These are phyloP conservation scores for Amaranthus cruentus DNA, from an alignment of 148 eudicot genomes.

Conservation along the genomic window DNA sequence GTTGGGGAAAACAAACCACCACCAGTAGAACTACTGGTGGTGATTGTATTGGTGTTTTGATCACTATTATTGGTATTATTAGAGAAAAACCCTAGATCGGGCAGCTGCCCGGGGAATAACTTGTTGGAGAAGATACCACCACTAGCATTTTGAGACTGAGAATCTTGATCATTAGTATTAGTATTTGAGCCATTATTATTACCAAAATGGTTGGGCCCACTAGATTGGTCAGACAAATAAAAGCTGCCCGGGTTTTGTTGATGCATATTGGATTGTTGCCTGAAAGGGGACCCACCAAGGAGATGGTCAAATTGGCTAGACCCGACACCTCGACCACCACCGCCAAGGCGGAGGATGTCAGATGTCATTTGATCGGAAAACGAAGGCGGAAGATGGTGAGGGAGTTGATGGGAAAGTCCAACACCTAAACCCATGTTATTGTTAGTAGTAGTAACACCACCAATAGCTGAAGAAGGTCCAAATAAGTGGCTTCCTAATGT, in stretches of 20 bases:
- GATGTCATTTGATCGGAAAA: slow-evolving; percentile 28
- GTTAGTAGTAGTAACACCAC: background rate
- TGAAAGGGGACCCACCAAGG: slow-evolving; percentile 18
- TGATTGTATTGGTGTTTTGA: slow-evolving; percentile 9
- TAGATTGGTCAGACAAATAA: slow-evolving; percentile 23
- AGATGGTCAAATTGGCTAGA: slow-evolving; percentile 23
- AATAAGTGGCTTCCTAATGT: slow-evolving; percentile 39
- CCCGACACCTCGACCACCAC: slow-evolving; percentile 12
- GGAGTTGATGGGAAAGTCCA: slow-evolving; percentile 28
- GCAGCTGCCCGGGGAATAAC: slow-evolving; percentile 30
- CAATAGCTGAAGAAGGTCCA: slow-evolving; percentile 13
- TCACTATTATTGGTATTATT: slow-evolving; percentile 4
- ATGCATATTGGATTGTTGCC: slow-evolving; percentile 18
- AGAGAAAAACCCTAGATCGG: slow-evolving; percentile 27
- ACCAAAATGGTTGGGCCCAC: slow-evolving; percentile 20
- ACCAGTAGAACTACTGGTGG: slow-evolving; percentile 9
- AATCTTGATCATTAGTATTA: slow-evolving; percentile 5
- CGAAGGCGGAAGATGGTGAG: slow-evolving; percentile 21
- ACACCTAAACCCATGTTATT: slow-evolving; percentile 31
- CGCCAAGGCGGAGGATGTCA: slow-evolving; percentile 30
- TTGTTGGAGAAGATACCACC: slow-evolving; percentile 34
- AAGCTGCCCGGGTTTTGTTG: slow-evolving; percentile 8
- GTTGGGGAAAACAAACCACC: slow-evolving; percentile 18
- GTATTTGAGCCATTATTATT: slow-evolving; percentile 12
- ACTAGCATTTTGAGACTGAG: slow-evolving; percentile 8